Percentiles rank a stretch among this genome's conserved stretches.
Evolutionary conservation across 495 filamentous ascomycete genomes (phyloP).

Genomic region (Rhypophila decipiens): DNA sequence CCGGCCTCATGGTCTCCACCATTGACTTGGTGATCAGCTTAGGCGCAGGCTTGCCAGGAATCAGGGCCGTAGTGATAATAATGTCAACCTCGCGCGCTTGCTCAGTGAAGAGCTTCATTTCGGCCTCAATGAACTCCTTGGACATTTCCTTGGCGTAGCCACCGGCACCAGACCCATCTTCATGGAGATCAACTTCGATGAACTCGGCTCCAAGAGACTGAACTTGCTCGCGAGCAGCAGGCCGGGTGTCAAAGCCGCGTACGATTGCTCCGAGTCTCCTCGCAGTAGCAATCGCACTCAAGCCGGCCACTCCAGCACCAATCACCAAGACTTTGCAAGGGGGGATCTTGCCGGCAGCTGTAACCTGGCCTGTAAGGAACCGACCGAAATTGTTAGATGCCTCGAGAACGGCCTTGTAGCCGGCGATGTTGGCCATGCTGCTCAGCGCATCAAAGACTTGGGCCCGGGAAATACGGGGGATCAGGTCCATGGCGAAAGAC

Average conservation of each 20-base stretch:
- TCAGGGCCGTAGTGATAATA: constrained; percentile 76
- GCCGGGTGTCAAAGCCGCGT: constrained; percentile 73
- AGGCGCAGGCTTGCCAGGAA: constrained; percentile 69
- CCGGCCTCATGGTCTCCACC: constrained; percentile 74
- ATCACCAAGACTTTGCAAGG: constrained; percentile 79
- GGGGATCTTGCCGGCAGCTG: constrained; percentile 75
- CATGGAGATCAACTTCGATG: constrained; percentile 74
- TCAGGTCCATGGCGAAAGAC: constrained; percentile 77
- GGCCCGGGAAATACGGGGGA: constrained; percentile 75
- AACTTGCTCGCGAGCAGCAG: constrained; percentile 74
- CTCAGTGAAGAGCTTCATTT: constrained; percentile 80
- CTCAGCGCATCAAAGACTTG: constrained; percentile 76
- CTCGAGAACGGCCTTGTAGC: constrained; percentile 78
- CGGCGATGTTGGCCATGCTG: constrained; percentile 84
- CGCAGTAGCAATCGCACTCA: constrained; percentile 76
- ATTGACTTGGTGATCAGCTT: constrained; percentile 73
- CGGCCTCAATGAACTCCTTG: constrained; percentile 78
- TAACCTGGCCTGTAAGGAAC: constrained; percentile 77
- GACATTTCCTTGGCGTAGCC: constrained; percentile 87
- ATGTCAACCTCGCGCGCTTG: constrained; percentile 81
- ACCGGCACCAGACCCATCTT: constrained; percentile 73
- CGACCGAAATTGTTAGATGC: constrained; percentile 78
- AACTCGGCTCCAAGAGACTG: constrained; percentile 80
- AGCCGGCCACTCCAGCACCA: constrained; percentile 72
- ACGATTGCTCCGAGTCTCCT: constrained; percentile 78